Percentiles rank a stretch among this genome's conserved stretches.
phyloP scores from a whole-genome alignment of 2,329 filamentous ascomycete genomes.

The Colletotrichum acutatum region DNA sequence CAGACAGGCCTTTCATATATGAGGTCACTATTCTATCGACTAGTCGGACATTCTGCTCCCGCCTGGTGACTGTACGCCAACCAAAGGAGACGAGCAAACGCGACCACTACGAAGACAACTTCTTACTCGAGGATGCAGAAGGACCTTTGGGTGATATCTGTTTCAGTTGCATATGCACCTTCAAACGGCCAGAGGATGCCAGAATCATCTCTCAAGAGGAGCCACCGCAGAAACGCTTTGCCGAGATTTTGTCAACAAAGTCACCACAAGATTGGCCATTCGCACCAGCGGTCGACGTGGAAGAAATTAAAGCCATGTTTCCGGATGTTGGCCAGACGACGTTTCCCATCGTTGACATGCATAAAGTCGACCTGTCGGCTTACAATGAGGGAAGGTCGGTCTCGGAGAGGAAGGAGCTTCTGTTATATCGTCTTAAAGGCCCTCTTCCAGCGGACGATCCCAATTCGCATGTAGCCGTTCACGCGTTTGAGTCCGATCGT shows the following conservation, averaged over 20 bases:
- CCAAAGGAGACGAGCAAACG: slow-evolving; percentile 30
- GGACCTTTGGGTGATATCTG: slow-evolving; percentile 54
- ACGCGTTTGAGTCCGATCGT: slow-evolving; percentile 64
- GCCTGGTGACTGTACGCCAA: slow-evolving; percentile 57
- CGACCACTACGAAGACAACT: slow-evolving; percentile 13
- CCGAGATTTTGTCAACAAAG: slow-evolving; percentile 49
- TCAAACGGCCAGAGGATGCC: slow-evolving; percentile 55
- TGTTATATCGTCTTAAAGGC: slow-evolving; percentile 60
- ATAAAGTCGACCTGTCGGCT: slow-evolving; percentile 62
- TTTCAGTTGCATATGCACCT: slow-evolving; percentile 64
- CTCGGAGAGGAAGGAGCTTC: slow-evolving; percentile 58
- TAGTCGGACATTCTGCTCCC: slow-evolving; percentile 60
- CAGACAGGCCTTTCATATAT: slow-evolving; percentile 65
- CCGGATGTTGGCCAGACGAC: slow-evolving; percentile 51
- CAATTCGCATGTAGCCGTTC: slow-evolving; percentile 59
- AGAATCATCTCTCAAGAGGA: slow-evolving; percentile 52
- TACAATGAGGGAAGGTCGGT: slow-evolving; percentile 56
- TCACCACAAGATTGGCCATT: slow-evolving; percentile 55
- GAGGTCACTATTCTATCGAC: slow-evolving; percentile 56
- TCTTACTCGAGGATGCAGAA: slow-evolving; percentile 47
- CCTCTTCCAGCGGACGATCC: slow-evolving; percentile 53
- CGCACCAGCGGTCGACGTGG: slow-evolving; percentile 58
- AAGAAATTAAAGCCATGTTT: slow-evolving; percentile 48
- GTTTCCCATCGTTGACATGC: slow-evolving; percentile 64
- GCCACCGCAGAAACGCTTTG: slow-evolving; percentile 56